Conservation (phyloP, 2,329 filamentous ascomycete genomes). For the Ophiostoma australiae region DNA sequence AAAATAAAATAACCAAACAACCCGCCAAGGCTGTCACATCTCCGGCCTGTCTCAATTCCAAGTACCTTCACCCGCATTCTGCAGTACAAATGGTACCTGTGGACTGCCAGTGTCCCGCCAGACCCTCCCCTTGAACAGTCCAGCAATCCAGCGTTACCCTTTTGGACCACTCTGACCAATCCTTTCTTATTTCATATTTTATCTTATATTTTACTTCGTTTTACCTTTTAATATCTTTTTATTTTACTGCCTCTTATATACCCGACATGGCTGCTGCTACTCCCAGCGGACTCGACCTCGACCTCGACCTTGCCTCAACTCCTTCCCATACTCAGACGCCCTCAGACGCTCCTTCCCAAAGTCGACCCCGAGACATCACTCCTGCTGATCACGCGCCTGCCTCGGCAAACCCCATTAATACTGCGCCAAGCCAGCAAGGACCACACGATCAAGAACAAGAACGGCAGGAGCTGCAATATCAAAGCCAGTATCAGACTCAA, state of each 20-base stretch:
- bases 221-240: neutral
- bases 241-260: neutral
- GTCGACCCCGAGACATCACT: neutral
- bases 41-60: neutral
- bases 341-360: neutral
- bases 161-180: neutral
- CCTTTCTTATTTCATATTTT: neutral
- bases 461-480: neutral
- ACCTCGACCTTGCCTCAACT: neutral
- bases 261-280: constrained; percentile 4
- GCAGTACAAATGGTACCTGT: neutral
- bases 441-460: neutral
- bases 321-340: neutral
- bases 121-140: neutral
- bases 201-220: neutral
- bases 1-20: neutral
- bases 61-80: neutral
- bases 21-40: neutral
- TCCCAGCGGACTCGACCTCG: neutral
- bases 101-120: neutral
- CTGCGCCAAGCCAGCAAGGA: neutral
- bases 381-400: neutral
- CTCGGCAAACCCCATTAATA: neutral
- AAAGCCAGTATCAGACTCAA: neutral
- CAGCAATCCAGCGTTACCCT: neutral